Evolutionary conservation across 176 grass and related monocot genomes (phyloP).

Genomic region (Oryza coarctata): DNA sequence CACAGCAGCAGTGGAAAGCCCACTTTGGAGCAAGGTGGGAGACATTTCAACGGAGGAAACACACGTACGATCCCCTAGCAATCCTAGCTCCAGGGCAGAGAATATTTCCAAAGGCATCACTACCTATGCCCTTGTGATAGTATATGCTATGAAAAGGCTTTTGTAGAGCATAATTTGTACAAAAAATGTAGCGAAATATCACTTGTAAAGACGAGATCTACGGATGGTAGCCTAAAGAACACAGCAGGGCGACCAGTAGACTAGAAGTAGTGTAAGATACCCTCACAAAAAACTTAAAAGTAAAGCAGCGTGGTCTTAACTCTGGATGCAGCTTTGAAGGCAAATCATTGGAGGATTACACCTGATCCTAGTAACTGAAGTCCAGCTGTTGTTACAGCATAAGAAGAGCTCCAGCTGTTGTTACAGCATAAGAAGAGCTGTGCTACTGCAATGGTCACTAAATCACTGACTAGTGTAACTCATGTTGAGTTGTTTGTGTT

Average conservation of each 20-base stretch:
- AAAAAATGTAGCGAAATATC: conserved; percentile 51
- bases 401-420: conserved; percentile 12
- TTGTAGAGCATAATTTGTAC: conserved; percentile 49
- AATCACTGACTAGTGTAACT: conserved; percentile 35
- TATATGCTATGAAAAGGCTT: conserved; percentile 31
- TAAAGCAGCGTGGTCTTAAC: conserved; percentile 26
- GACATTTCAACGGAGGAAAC: conserved; percentile 80
- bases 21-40: conserved; percentile 96
- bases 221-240: conserved; percentile 28
- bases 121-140: conserved; percentile 50
- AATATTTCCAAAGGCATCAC: conserved; percentile 71
- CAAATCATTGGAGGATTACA: conserved; percentile 26
- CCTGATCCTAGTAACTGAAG: conserved; percentile 16
- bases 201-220: conserved; percentile 46
- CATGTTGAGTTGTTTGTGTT: conserved; percentile 35
- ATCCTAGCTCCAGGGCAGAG: conserved; percentile 91
- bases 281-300: conserved; percentile 30
- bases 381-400: conserved; percentile 18
- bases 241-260: conserved; percentile 24
- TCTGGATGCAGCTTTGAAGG: conserved; percentile 30
- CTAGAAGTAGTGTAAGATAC: conserved; percentile 15
- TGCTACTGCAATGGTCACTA: conserved; percentile 1
- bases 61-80: conserved; percentile 73
- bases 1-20: conserved; percentile 79
- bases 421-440: conserved; percentile 25